Percentiles rank a stretch among this genome's conserved stretches.
These are phyloP conservation scores for Talaromyces sp. DNA, from an alignment of 2,329 filamentous ascomycete genomes.

Conservation along the genomic window DNA sequence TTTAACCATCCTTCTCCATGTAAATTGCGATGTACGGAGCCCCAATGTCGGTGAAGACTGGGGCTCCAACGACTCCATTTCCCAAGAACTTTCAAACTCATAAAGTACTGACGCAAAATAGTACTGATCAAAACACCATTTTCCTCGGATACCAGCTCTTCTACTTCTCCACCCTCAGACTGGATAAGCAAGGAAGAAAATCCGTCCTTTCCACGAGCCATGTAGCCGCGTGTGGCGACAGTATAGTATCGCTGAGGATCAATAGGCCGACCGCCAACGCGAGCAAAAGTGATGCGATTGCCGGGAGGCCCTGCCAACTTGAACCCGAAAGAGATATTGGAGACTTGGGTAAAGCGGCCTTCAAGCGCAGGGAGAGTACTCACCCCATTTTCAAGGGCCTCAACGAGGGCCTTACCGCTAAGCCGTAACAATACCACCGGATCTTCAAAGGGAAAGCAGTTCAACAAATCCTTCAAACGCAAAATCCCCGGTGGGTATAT, in stretches of 20 bases:
- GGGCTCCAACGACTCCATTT: conserved; percentile 74
- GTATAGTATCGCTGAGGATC: conserved; percentile 68
- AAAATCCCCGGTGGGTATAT: conserved; percentile 77
- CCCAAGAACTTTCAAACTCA: conserved; percentile 78
- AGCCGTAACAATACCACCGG: conserved; percentile 78
- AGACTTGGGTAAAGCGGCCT: conserved; percentile 83
- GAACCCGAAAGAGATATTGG: conserved; percentile 76
- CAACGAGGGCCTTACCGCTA: conserved; percentile 70
- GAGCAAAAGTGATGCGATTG: conserved; percentile 64
- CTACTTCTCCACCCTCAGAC: conserved; percentile 73
- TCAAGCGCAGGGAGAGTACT: conserved; percentile 80
- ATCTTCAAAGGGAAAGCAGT: conserved; percentile 89
- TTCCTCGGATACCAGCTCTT: conserved; percentile 82
- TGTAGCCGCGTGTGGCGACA: conserved; percentile 82
- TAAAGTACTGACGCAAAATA: conserved; percentile 87
- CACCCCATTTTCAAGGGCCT: conserved; percentile 83
- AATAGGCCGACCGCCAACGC: conserved; percentile 63
- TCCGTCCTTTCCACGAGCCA: conserved; percentile 85
- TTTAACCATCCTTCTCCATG: conserved; percentile 56
- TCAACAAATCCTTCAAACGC: conserved; percentile 8
- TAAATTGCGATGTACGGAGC: conserved; percentile 63
- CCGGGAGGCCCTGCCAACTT: conserved; percentile 65
- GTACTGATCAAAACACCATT: conserved; percentile 84
- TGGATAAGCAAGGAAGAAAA: conserved; percentile 75
- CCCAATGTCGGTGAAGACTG: conserved; percentile 67